Conservation (phyloP, 106 monocot genomes). For the Gastrodia elata region DNA sequence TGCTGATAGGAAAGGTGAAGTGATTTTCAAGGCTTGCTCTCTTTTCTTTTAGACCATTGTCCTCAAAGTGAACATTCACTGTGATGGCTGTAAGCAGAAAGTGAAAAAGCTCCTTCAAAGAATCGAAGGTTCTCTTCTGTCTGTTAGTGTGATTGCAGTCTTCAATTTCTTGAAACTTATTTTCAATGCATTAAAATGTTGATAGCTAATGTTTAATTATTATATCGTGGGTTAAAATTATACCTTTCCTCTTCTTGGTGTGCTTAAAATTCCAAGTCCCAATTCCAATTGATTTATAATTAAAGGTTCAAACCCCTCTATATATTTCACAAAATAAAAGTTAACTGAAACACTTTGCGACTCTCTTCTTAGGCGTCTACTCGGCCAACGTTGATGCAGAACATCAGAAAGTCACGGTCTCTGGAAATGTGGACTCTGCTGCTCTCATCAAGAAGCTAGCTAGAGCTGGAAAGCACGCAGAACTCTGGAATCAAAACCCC, state of each 20-base stretch:
- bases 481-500: slow-evolving; percentile 44
- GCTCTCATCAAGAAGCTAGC: slow-evolving; percentile 50
- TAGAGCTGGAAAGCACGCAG: slow-evolving; percentile 67
- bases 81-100: slow-evolving; percentile 36
- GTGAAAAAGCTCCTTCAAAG: slow-evolving; percentile 32
- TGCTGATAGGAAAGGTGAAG: not conserved
- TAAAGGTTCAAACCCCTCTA: too few species aligned
- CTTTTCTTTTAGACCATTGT: slow-evolving; percentile 16
- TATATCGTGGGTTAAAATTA: too few species aligned
- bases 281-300: too few species aligned
- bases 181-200: too few species aligned
- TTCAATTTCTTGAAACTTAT: too few species aligned
- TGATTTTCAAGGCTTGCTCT: not conserved
- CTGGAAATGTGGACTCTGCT: slow-evolving; percentile 55
- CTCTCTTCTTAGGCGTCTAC: slow-evolving; percentile 43
- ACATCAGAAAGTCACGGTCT: slow-evolving; percentile 58
- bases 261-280: too few species aligned
- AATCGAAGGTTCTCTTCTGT: slow-evolving; percentile 23
- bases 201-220: too few species aligned
- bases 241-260: too few species aligned
- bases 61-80: slow-evolving; percentile 32
- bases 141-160: not conserved
- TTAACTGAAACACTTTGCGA: not conserved
- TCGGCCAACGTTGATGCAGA: slow-evolving; percentile 49
- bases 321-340: too few species aligned